Conservation (phyloP, 768 basidiomycete genomes). For the Suillus occidentalis region DNA sequence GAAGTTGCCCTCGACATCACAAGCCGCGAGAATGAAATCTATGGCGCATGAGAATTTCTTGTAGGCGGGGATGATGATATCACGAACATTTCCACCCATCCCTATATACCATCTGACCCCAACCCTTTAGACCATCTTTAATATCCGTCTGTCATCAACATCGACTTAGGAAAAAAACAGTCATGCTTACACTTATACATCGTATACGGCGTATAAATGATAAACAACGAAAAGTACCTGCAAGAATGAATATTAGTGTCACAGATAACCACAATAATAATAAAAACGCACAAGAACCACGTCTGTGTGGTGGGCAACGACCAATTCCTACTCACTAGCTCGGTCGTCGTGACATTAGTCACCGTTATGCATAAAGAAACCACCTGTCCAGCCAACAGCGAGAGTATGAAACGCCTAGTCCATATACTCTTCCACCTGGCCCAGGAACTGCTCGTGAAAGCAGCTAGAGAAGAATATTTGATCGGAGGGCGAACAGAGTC, state of each 20-base stretch:
- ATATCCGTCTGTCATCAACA: constrained; percentile 42
- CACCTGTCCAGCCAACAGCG: constrained; percentile 75
- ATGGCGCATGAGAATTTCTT: constrained; percentile 9
- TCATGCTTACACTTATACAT: constrained; percentile 73
- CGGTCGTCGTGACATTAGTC: constrained; percentile 85
- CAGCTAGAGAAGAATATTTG: constrained; percentile 57
- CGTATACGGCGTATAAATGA: constrained; percentile 84
- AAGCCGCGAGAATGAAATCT: constrained; percentile 79
- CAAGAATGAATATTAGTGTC: not conserved
- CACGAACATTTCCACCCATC: constrained; percentile 88
- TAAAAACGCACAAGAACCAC: constrained; percentile 67
- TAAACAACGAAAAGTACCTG: constrained; percentile 78
- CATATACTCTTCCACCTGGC: constrained; percentile 72
- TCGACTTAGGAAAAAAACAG: not conserved
- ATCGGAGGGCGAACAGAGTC: constrained; percentile 53
- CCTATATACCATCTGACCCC: constrained; percentile 66
- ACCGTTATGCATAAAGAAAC: constrained; percentile 88
- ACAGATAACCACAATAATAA: not conserved
- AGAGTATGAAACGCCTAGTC: constrained; percentile 71
- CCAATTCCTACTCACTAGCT: constrained; percentile 70
- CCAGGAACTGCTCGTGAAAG: constrained; percentile 53
- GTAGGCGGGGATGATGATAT: not conserved
- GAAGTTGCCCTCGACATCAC: constrained; percentile 89
- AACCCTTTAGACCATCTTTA: constrained; percentile 80
- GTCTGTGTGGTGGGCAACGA: constrained; percentile 78